phyloP scores from a whole-genome alignment of 1,284 basidiomycete genomes.

The Porogramme epimiltina region DNA sequence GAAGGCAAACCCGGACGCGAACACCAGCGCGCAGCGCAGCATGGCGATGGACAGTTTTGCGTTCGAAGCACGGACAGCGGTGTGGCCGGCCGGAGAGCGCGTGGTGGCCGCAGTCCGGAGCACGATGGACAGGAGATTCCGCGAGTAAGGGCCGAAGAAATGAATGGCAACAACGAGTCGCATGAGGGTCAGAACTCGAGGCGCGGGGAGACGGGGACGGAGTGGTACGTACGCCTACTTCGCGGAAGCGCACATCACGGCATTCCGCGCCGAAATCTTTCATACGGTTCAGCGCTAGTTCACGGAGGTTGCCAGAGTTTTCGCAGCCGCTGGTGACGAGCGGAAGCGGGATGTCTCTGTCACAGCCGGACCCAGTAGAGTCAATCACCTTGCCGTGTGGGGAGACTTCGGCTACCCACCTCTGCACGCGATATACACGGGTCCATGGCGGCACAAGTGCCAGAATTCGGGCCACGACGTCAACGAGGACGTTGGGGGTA shows the following conservation, averaged over 20 bases:
- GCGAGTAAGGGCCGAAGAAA: conserved; percentile 1
- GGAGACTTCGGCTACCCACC: conserved; percentile 43
- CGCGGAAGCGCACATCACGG: conserved; percentile 95
- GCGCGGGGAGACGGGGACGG: background rate
- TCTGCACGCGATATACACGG: conserved; percentile 95
- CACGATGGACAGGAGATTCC: background rate
- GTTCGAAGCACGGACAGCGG: conserved; percentile 6
- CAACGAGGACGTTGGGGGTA: conserved; percentile 96
- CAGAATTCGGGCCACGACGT: conserved; percentile 94
- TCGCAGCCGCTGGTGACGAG: conserved; percentile 96
- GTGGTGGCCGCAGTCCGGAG: background rate
- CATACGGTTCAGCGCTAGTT: conserved; percentile 96
- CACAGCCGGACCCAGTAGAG: conserved; percentile 7
- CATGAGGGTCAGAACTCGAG: background rate
- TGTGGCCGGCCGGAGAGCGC: background rate
- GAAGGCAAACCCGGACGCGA: too few species aligned
- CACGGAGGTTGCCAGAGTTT: conserved; percentile 95
- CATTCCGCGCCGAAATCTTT: conserved; percentile 99
- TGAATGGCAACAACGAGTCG: conserved; percentile 7
- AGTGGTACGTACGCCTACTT: conserved; percentile 83
- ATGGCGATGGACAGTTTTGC: conserved; percentile 1
- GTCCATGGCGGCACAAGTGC: conserved; percentile 99
- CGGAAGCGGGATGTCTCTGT: conserved; percentile 93
- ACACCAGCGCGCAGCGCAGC: background rate
- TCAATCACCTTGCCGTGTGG: conserved; percentile 3